A percentile compares a stretch with the other conserved stretches of the same genome.
Conservation (phyloP, 352 stramenopile genomes). For the Pythium oligandrum region DNA sequence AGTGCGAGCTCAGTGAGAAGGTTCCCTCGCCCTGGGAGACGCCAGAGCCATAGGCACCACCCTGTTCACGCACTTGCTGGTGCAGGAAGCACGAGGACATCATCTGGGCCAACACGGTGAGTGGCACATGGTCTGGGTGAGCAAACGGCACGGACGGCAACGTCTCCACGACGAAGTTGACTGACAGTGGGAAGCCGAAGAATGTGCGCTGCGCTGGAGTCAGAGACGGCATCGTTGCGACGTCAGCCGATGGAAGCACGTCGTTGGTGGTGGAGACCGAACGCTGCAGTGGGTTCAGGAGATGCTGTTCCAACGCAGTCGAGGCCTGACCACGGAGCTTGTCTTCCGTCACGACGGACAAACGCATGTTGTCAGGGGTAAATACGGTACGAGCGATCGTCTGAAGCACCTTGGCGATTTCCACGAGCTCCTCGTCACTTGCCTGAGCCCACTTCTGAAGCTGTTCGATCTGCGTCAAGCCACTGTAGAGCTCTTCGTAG, state of each 20-base stretch:
- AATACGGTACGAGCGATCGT: conserved; percentile 61
- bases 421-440: conserved; percentile 56
- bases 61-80: conserved; percentile 76
- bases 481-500: conserved; percentile 68
- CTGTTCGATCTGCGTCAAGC: conserved; percentile 69
- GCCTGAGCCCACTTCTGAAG: conserved; percentile 69
- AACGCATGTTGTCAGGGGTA: conserved; percentile 39
- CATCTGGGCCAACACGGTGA: conserved; percentile 75
- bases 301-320: conserved; percentile 30
- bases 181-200: conserved; percentile 72
- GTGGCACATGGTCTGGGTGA: conserved; percentile 66
- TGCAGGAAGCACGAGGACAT: conserved; percentile 83
- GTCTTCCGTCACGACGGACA: conserved; percentile 75
- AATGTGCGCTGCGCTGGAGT: conserved; percentile 41
- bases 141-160: conserved; percentile 68
- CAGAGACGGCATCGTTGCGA: conserved; percentile 16
- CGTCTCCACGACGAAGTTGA: conserved; percentile 81
- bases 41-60: conserved; percentile 71
- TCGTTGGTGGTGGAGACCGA: not conserved
- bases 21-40: conserved; percentile 71
- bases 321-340: conserved; percentile 54
- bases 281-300: conserved; percentile 37
- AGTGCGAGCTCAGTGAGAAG: conserved; percentile 82
- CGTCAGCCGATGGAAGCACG: conserved; percentile 12
- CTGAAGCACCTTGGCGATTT: conserved; percentile 47